A percentile compares a stretch with the other conserved stretches of the same genome.
phyloP scores from a whole-genome alignment of 768 basidiomycete genomes.

The Russula compacta region DNA sequence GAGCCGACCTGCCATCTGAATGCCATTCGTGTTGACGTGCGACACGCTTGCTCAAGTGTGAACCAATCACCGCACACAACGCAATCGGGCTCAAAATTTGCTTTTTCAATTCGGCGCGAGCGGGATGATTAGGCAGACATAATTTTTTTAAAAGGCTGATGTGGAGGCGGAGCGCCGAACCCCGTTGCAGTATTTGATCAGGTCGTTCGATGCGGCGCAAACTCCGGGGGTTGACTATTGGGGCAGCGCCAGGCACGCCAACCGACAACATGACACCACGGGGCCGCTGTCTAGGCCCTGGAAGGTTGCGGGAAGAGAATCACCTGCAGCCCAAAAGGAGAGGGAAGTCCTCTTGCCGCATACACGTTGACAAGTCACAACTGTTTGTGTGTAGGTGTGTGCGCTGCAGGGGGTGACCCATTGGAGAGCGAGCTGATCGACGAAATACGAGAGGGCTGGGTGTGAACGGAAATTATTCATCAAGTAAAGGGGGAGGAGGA shows the following conservation, averaged over 20 bases:
- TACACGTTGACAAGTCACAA: not conserved
- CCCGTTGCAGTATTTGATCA: slow-evolving; percentile 5
- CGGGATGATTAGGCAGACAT: not conserved
- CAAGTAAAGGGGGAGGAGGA: not conserved
- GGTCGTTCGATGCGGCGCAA: slow-evolving; percentile 16
- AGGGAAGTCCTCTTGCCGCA: not conserved
- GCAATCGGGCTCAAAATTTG: not conserved
- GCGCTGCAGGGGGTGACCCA: not conserved
- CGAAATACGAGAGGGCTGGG: not conserved
- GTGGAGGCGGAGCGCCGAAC: slow-evolving; percentile 14
- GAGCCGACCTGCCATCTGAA: not conserved
- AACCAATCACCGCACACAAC: not conserved
- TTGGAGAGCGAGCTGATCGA: slow-evolving; percentile 9
- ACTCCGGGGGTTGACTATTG: slow-evolving; percentile 3
- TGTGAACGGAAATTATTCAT: slow-evolving; percentile 9
- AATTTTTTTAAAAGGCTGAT: slow-evolving; percentile 3
- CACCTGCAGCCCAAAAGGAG: not conserved
- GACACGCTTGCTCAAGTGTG: not conserved
- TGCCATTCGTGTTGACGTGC: slow-evolving; percentile 7
- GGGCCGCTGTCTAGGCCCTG: slow-evolving; percentile 15
- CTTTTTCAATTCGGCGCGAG: not conserved
- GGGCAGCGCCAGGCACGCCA: slow-evolving; percentile 11
- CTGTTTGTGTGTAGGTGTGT: too few relatives aligned
- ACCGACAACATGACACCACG: slow-evolving; percentile 8
- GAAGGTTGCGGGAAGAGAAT: slow-evolving; percentile 1